Evolutionary conservation across 257 asterid genomes (phyloP).

Genomic region (Solanum sejunctum): DNA sequence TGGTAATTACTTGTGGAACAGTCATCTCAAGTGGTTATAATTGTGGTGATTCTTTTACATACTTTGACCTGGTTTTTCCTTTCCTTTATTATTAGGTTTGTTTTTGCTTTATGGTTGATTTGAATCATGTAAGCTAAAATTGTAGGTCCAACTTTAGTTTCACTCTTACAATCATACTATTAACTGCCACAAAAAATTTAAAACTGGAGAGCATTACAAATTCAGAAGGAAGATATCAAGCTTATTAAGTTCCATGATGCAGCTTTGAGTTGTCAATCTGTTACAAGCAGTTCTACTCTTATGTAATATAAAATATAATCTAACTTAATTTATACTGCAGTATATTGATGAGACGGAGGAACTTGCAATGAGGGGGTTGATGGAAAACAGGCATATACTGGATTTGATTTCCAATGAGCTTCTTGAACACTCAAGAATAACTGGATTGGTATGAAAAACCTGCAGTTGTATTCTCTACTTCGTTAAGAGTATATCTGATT

Average conservation of each 20-base stretch:
- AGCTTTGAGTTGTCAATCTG: neutral
- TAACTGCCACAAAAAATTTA: neutral
- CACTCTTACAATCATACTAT: neutral
- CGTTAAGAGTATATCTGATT: neutral
- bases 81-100: neutral
- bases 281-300: neutral
- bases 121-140: neutral
- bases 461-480: neutral
- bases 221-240: neutral
- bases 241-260: neutral
- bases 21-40: neutral
- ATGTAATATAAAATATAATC: neutral
- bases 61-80: neutral
- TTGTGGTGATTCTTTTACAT: neutral
- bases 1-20: neutral
- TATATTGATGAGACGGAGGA: constrained; percentile 91
- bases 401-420: constrained; percentile 60
- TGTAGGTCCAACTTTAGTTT: neutral
- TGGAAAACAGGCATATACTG: constrained; percentile 65
- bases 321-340: constrained; percentile 24
- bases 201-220: neutral
- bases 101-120: neutral
- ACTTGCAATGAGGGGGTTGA: constrained; percentile 84
- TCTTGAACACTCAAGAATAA: constrained; percentile 64
- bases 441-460: constrained; percentile 59